Conservation (phyloP, 2,329 filamentous ascomycete genomes). For the Furcasterigmium sp. region DNA sequence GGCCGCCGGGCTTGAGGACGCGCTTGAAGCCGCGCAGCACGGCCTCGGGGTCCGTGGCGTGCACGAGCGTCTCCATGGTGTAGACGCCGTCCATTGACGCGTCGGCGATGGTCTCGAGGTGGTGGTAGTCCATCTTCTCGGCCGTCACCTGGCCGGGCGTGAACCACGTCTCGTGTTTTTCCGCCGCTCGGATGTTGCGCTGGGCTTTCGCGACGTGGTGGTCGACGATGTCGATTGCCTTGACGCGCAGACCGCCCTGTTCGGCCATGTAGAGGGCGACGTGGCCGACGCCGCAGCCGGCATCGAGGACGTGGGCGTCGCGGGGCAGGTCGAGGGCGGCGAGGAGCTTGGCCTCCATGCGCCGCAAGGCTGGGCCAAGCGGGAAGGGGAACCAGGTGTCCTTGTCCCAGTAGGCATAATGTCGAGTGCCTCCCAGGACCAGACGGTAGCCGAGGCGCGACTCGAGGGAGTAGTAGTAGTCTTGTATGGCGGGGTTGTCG, state of each 20-base stretch:
- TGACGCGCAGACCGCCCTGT: slow-evolving; percentile 30
- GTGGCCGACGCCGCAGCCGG: slow-evolving; percentile 43
- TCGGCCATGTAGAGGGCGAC: slow-evolving; percentile 43
- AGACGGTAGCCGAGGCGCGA: slow-evolving; percentile 36
- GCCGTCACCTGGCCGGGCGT: slow-evolving; percentile 28
- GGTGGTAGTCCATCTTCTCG: slow-evolving; percentile 43
- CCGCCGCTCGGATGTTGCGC: slow-evolving; percentile 28
- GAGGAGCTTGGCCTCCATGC: slow-evolving; percentile 45
- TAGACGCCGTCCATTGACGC: slow-evolving; percentile 44
- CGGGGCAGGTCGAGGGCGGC: slow-evolving; percentile 26
- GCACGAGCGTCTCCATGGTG: slow-evolving; percentile 52
- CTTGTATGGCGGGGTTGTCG: slow-evolving; percentile 30
- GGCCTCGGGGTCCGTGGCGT: slow-evolving; percentile 39
- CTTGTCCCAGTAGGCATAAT: slow-evolving; percentile 43
- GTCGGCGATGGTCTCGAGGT: slow-evolving; percentile 26
- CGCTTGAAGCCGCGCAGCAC: slow-evolving; percentile 41
- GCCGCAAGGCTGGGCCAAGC: slow-evolving; percentile 30
- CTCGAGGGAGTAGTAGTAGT: slow-evolving; percentile 40
- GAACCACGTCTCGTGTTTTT: slow-evolving; percentile 12
- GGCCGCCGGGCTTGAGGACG: slow-evolving; percentile 40
- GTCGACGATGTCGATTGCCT: slow-evolving; percentile 43
- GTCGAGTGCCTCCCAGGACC: slow-evolving; percentile 39
- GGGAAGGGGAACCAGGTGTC: slow-evolving; percentile 44
- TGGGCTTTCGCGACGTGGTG: slow-evolving; percentile 39
- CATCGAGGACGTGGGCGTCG: slow-evolving; percentile 43